Base-by-base conservation (phyloP, 371 early-diverging fungal genomes). In the Actinomucor elegans region DNA sequence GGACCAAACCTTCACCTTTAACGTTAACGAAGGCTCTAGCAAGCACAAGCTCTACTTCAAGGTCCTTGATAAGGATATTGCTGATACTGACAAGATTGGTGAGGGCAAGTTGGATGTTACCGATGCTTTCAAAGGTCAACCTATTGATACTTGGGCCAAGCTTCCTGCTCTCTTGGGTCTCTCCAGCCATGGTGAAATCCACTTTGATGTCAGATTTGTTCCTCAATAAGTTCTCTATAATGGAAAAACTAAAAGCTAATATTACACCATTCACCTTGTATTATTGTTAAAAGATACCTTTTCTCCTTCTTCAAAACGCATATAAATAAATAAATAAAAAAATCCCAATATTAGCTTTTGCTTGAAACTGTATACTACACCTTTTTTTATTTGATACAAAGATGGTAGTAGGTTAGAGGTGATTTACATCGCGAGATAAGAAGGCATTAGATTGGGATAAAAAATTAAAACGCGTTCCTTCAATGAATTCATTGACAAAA, bases 1-100 rank as follows among this genome's bases (percentile, higher is more conserved):
- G 61, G 65, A 75, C 54, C 63, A 69, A 55, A 66, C 72, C 4
- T 75, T 75, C 48, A 61, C 66, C 14, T 75, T 75, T 57, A 66
- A 61, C 38, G 55, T 75, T 27, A 45, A 43, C 0, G 48, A 61
- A 50, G 66, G 67, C 20, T 59, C 62, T 11, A 56, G 56, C 26
- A 57, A 46, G 32, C 64, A 71, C 34, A 68, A 68, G 45, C 55
- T 72, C 26, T 56, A 66, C 34, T 55, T 69, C 20, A 55, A 66
- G 41, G 69, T 73, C 28, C 29, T 48, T 7, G 73, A 73, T 55
- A 66, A 67, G 53, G 73, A 44, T 32, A 26, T 29, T 15, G 14
- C 36, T 36, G 54, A 45, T 18, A 20, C 24, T 8, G 45, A 53
- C 9, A 34, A 45, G 17, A 47, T 55, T 28, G 73, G 73, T 48